A percentile compares a stretch with the other conserved stretches of the same genome.
These are phyloP conservation scores for Hypoxylon perforatum DNA, from an alignment of 495 filamentous ascomycete genomes.

Conservation along the genomic window DNA sequence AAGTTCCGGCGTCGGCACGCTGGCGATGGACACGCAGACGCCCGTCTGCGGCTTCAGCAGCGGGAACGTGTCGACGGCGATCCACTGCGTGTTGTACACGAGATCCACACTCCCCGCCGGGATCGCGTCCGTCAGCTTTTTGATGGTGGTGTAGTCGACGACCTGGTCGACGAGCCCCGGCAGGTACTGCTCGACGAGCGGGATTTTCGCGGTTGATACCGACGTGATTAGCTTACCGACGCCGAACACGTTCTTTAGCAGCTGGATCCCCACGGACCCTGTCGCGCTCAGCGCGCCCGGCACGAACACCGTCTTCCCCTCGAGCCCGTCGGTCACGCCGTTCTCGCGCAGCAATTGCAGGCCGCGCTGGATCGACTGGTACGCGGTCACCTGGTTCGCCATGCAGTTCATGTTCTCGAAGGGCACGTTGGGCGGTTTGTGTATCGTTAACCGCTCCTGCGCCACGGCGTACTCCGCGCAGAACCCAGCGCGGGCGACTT, in stretches of 20 bases:
- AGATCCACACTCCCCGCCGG: constrained; percentile 61
- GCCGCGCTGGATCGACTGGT: constrained; percentile 56
- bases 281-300: constrained; percentile 64
- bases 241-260: constrained; percentile 65
- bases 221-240: constrained; percentile 64
- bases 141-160: constrained; percentile 61
- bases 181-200: constrained; percentile 55
- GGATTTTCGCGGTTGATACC: constrained; percentile 63
- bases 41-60: constrained; percentile 54
- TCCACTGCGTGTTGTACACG: constrained; percentile 62
- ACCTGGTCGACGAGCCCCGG: constrained; percentile 50
- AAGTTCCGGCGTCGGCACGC: constrained; percentile 49
- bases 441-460: constrained; percentile 34
- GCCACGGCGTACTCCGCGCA: constrained; percentile 55
- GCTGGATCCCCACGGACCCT: constrained; percentile 59
- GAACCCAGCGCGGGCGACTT: constrained; percentile 41
- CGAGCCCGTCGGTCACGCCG: constrained; percentile 45
- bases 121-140: constrained; percentile 53
- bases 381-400: constrained; percentile 52
- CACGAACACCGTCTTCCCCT: constrained; percentile 67
- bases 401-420: constrained; percentile 52
- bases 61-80: constrained; percentile 46
- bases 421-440: constrained; percentile 53
- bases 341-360: constrained; percentile 51
- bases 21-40: constrained; percentile 54